These are phyloP conservation scores for Codiaeum variegatum DNA, from an alignment of 441 rosid species.

Conservation along the genomic window DNA sequence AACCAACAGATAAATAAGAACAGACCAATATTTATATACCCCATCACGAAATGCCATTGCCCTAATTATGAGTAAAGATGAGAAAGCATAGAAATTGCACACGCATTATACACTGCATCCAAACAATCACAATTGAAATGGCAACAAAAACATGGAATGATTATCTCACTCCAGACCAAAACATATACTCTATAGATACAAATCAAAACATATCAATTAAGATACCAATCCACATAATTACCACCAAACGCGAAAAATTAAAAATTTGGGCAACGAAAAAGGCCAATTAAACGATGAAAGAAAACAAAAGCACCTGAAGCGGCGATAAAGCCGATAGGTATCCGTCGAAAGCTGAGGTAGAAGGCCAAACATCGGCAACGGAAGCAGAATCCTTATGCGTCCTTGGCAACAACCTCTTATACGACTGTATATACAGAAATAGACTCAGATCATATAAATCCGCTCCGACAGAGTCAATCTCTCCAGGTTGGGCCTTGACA, in stretches of 20 bases:
- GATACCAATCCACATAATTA: not conserved
- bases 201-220: not conserved
- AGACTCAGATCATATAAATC: slow-evolving; percentile 80
- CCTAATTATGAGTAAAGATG: no score
- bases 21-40: not conserved
- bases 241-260: slow-evolving; percentile 8
- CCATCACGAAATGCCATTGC: not conserved
- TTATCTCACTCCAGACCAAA: not conserved
- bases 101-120: not conserved
- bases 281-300: not conserved
- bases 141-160: not conserved
- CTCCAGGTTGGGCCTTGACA: slow-evolving; percentile 46
- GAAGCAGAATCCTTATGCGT: slow-evolving; percentile 89
- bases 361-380: slow-evolving; percentile 98
- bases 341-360: slow-evolving; percentile 96
- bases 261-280: not conserved
- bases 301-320: slow-evolving; percentile 58
- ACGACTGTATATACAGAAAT: slow-evolving; percentile 88
- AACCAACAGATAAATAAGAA: not conserved
- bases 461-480: slow-evolving; percentile 62
- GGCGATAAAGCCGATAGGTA: slow-evolving; percentile 91
- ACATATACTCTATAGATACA: not conserved
- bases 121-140: not conserved
- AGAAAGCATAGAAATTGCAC: not conserved
- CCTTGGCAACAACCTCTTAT: slow-evolving; percentile 83